Evolutionary conservation across 805 yeast genomes (phyloP).

Genomic region (Candida silvicultrix): DNA sequence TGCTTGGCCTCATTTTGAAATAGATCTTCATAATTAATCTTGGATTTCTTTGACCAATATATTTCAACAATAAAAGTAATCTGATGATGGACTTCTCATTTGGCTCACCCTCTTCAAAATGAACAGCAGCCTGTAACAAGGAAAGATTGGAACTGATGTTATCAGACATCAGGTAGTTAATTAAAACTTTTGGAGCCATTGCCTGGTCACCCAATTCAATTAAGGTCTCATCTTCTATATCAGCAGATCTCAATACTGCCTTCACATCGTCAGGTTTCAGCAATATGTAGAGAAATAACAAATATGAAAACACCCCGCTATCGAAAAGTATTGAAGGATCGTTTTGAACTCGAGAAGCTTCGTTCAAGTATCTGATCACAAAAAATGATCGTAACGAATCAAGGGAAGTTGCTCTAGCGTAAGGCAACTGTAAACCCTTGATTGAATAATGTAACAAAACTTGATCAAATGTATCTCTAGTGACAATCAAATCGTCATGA

Average conservation of each 20-base stretch:
- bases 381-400: slow-evolving; percentile 38
- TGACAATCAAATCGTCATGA: slow-evolving; percentile 31
- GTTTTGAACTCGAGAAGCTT: slow-evolving; percentile 9
- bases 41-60: slow-evolving; percentile 27
- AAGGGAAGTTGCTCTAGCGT: slow-evolving; percentile 43
- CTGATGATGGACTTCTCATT: slow-evolving; percentile 30
- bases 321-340: slow-evolving; percentile 8
- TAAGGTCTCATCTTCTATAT: slow-evolving; percentile 11
- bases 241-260: slow-evolving; percentile 12
- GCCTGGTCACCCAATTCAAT: slow-evolving; percentile 28
- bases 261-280: slow-evolving; percentile 31
- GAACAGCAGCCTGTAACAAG: slow-evolving; percentile 27
- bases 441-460: slow-evolving; percentile 40
- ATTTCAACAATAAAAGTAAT: slow-evolving; percentile 25
- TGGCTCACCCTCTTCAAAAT: slow-evolving; percentile 25
- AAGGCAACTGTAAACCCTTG: slow-evolving; percentile 56
- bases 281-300: slow-evolving; percentile 30
- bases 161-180: slow-evolving; percentile 27
- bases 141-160: slow-evolving; percentile 25
- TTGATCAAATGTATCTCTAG: slow-evolving; percentile 42
- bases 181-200: slow-evolving; percentile 31
- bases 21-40: slow-evolving; percentile 26
- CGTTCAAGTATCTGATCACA: slow-evolving; percentile 35
- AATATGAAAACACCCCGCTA: slow-evolving; percentile 16
- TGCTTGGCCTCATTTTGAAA: slow-evolving; percentile 21